Base-by-base conservation (phyloP, 805 yeast species). In the Ogataea methanolica region DNA sequence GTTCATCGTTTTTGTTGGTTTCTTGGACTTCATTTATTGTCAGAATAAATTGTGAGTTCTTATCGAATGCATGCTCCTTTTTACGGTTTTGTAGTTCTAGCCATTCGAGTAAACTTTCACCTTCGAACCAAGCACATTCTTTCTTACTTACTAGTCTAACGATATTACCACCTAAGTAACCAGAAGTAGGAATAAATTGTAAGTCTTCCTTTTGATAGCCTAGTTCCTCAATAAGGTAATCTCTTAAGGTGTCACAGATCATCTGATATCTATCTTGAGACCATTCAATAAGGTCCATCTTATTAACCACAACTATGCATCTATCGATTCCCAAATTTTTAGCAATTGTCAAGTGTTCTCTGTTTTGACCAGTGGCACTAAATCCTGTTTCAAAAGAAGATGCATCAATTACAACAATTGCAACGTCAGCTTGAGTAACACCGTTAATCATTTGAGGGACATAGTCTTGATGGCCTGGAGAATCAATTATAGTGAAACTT, bases 361-460 rank as follows among this genome's bases (percentile, higher is more conserved):
- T 84, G 5, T 92, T 85, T 63, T 86, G 91, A 2, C 94, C 92
- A 56, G 78, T 80, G 51, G 76, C 70, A 16, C 71, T 63, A 55
- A 83, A 83, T 0, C 90, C 89, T 9, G 82, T 71, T 63, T 85
- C 91, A 59, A 85, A 86, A 19, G 86, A 89, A 36, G 83, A 80
- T 7, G 43, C 42, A 61, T 88, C 95, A 17, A 87, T 79, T 11
- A 87, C 88, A 36, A 86, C 70, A 16, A 87, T 70, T 0, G 91
- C 91, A 39, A 82, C 63, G 57, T 87, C 94, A 0, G 94, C 91
- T 58, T 85, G 90, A 3, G 85, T 69, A 1, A 87, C 85, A 29
- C 95, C 95, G 29, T 88, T 85, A 54, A 87, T 85, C 89, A 87
- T 85, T 57, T 85, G 88, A 4, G 95, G 95, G 33, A 87, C 86